A percentile compares a stretch with the other conserved stretches of the same genome.
These are phyloP conservation scores for Phytophthora sansomeana DNA, from an alignment of 352 stramenopile genomes.

Conservation along the genomic window DNA sequence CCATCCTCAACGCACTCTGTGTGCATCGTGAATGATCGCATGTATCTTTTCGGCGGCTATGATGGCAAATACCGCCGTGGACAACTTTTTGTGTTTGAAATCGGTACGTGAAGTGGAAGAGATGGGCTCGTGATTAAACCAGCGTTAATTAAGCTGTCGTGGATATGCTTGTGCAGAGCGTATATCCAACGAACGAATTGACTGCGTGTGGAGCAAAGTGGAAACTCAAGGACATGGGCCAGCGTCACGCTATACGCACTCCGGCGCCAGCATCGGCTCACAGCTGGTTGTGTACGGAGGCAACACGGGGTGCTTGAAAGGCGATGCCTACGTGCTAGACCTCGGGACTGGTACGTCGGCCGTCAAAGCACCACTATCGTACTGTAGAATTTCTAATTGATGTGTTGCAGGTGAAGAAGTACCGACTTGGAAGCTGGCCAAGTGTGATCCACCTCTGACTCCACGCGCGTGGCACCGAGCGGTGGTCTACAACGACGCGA, in stretches of 20 bases:
- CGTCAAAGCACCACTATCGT: not conserved
- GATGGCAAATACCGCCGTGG: slow-evolving; percentile 64
- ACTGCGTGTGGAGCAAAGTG: slow-evolving; percentile 53
- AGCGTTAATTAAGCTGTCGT: slow-evolving; percentile 5
- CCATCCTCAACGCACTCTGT: slow-evolving; percentile 62
- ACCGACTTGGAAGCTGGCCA: slow-evolving; percentile 59
- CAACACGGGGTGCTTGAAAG: slow-evolving; percentile 69
- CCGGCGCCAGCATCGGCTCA: slow-evolving; percentile 52
- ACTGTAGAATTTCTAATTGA: not conserved
- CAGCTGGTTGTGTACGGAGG: slow-evolving; percentile 63
- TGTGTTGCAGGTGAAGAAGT: slow-evolving; percentile 32
- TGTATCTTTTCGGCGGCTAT: slow-evolving; percentile 75
- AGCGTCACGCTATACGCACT: slow-evolving; percentile 63
- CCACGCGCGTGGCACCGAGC: slow-evolving; percentile 65
- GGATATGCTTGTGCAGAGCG: slow-evolving; percentile 24
- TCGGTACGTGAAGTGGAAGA: slow-evolving; percentile 33
- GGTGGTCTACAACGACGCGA: slow-evolving; percentile 46
- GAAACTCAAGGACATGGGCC: slow-evolving; percentile 46
- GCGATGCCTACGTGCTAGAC: slow-evolving; percentile 61
- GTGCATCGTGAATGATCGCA: slow-evolving; percentile 52
- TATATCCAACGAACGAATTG: slow-evolving; percentile 40
- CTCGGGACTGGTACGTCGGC: slow-evolving; percentile 41
- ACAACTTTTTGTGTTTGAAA: slow-evolving; percentile 53
- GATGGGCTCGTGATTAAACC: not conserved
- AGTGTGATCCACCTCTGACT: slow-evolving; percentile 45